These are phyloP conservation scores for Hyaloscypha bicolor DNA, from an alignment of 495 filamentous ascomycete species.

Conservation along the genomic window DNA sequence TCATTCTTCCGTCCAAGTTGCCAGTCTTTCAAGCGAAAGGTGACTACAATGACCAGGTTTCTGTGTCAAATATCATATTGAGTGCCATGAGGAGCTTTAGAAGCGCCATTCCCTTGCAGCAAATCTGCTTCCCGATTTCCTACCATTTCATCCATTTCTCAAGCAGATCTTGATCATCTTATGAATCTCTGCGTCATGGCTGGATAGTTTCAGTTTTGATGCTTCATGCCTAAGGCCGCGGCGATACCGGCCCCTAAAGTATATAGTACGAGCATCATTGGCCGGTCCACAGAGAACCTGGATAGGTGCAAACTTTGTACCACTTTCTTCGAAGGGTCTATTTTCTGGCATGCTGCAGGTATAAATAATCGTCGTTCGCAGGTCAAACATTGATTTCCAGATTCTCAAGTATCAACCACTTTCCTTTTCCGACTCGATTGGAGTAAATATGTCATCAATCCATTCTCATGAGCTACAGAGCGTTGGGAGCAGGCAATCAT, in stretches of 20 bases:
- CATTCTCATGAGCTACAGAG: background rate
- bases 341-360: background rate
- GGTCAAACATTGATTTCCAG: too few species aligned
- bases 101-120: too few species aligned
- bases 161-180: background rate
- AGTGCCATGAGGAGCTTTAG: too few species aligned
- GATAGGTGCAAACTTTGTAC: background rate
- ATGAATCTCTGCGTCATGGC: background rate
- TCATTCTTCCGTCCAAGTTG: too few species aligned
- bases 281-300: background rate
- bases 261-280: slow-evolving; percentile 11
- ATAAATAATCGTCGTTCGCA: background rate
- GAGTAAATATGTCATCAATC: background rate
- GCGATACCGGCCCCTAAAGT: slow-evolving; percentile 21
- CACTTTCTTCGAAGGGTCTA: background rate
- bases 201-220: slow-evolving; percentile 14
- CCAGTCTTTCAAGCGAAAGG: too few species aligned
- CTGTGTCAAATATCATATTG: too few species aligned
- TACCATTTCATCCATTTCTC: background rate
- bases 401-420: too few species aligned
- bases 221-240: slow-evolving; percentile 10
- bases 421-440: too few species aligned
- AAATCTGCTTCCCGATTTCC: too few species aligned
- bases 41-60: too few species aligned
- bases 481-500: background rate